A percentile compares a stretch with the other conserved stretches of the same genome.
These are phyloP conservation scores for Beta macrorhiza DNA, from an alignment of 179 eudicot species.

Conservation along the genomic window DNA sequence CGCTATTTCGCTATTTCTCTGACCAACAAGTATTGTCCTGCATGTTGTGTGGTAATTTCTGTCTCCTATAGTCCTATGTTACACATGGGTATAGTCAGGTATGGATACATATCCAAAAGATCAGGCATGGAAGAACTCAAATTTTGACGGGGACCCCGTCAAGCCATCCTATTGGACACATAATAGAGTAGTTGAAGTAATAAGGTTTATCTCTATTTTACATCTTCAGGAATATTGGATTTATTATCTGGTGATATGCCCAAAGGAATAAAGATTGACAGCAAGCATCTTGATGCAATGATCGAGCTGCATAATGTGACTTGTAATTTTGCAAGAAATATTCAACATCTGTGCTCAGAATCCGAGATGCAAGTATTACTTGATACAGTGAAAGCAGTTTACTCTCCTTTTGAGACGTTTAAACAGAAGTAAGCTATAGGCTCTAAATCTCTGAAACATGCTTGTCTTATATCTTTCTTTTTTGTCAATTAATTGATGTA, in stretches of 20 bases:
- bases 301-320: conserved; percentile 86
- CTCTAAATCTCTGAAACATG: background rate
- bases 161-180: background rate
- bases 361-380: conserved; percentile 58
- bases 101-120: background rate
- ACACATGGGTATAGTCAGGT: background rate
- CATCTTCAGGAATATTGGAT: conserved; percentile 69
- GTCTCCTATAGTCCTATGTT: too few relatives aligned
- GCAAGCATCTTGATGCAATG: conserved; percentile 84
- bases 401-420: conserved; percentile 79
- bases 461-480: background rate
- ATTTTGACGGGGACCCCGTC: background rate
- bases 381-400: conserved; percentile 76
- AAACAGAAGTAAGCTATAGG: conserved; percentile 55
- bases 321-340: conserved; percentile 79
- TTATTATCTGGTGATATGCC: conserved; percentile 78
- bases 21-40: background rate
- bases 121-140: background rate
- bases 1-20: background rate
- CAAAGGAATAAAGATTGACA: conserved; percentile 69
- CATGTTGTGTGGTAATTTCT: background rate
- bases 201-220: conserved; percentile 4
- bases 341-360: conserved; percentile 87
- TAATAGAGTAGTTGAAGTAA: background rate
- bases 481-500: conserved; percentile 2